These are phyloP conservation scores for Inonotus hispidus DNA, from an alignment of 1,284 basidiomycete species.

Conservation along the genomic window DNA sequence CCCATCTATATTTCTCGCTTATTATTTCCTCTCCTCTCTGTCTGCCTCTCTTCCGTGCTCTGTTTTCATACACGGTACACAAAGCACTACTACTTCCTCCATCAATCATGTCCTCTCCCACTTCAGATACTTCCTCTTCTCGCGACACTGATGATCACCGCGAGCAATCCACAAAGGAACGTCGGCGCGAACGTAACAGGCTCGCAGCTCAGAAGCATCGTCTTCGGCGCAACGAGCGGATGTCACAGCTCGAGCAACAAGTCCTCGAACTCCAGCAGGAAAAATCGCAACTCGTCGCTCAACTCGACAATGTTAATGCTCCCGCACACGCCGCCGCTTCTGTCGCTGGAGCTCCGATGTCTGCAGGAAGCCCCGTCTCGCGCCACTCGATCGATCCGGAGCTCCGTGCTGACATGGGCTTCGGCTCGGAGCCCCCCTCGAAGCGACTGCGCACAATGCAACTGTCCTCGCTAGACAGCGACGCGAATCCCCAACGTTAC, in stretches of 20 bases:
- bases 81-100: background rate
- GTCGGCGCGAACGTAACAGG: constrained; percentile 18
- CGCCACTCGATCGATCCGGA: constrained; percentile 4
- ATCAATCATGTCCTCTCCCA: constrained; percentile 15
- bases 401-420: background rate
- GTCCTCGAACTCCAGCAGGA: constrained; percentile 20
- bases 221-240: constrained; percentile 18
- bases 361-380: background rate
- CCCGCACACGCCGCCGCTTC: constrained; percentile 7
- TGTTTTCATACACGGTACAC: background rate
- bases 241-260: constrained; percentile 19
- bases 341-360: background rate
- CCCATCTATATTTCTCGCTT: background rate
- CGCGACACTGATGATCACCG: constrained; percentile 11
- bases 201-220: constrained; percentile 19
- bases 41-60: background rate
- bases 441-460: background rate
- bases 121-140: constrained; percentile 15
- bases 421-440: constrained; percentile 1
- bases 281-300: constrained; percentile 14
- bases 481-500: constrained; percentile 6
- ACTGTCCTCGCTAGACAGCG: constrained; percentile 5
- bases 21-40: background rate
- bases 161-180: constrained; percentile 19
- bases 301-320: constrained; percentile 9